Conservation (phyloP, 2,329 filamentous ascomycete species). For the Talaromyces sp. region DNA sequence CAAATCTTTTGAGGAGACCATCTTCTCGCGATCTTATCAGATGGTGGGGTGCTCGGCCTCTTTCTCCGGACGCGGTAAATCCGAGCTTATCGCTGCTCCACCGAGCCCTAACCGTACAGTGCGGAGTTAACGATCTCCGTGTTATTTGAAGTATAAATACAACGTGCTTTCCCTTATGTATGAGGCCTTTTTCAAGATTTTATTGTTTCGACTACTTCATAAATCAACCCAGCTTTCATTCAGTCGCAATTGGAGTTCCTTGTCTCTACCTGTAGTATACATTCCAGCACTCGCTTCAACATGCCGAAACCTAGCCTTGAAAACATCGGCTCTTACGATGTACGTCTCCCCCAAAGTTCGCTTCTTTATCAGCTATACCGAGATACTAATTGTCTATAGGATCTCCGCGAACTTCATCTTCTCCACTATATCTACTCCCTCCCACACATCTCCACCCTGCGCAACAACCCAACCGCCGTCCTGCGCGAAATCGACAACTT, state of each 20-base stretch:
- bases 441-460: constrained; percentile 59
- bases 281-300: neutral
- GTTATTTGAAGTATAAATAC: neutral
- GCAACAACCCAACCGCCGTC: constrained; percentile 61
- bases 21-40: constrained; percentile 1
- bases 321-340: constrained; percentile 15
- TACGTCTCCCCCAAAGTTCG: neutral
- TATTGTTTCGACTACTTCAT: neutral
- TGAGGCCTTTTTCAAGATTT: neutral
- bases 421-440: constrained; percentile 65
- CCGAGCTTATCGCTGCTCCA: neutral
- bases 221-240: neutral
- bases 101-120: too few relatives aligned
- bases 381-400: constrained; percentile 27
- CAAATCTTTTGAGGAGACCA: neutral
- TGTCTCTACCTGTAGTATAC: neutral
- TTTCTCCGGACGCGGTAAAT: neutral
- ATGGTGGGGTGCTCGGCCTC: constrained; percentile 4
- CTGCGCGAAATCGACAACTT: constrained; percentile 69
- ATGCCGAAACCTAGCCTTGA: constrained; percentile 12
- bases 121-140: too few relatives aligned
- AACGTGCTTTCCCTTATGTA: neutral
- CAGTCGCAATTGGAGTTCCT: neutral
- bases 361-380: neutral
- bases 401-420: constrained; percentile 71